phyloP scores from a whole-genome alignment of 2,329 filamentous ascomycete genomes.

The Xenosphaeropsis pyriputrescens region DNA sequence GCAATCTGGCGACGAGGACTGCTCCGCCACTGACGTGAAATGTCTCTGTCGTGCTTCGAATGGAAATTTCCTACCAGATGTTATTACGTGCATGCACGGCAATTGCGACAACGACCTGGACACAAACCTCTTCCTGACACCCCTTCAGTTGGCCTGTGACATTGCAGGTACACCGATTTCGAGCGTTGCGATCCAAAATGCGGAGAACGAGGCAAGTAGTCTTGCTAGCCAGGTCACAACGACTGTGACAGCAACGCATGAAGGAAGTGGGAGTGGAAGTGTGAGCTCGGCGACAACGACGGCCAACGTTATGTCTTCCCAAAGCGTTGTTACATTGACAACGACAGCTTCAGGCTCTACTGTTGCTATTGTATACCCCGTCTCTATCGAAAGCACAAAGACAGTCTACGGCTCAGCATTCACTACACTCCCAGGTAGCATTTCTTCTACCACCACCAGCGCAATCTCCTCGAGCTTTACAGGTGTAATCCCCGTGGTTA shows the following conservation, averaged over 20 bases:
- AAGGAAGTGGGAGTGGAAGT: background rate
- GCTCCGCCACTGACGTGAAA: constrained; percentile 15
- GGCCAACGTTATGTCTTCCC: background rate
- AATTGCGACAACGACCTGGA: constrained; percentile 20
- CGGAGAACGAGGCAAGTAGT: constrained; percentile 13
- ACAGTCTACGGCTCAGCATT: background rate
- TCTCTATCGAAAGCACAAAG: background rate
- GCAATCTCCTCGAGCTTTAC: background rate
- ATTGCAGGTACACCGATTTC: constrained; percentile 16
- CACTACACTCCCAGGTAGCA: background rate
- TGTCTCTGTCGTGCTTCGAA: constrained; percentile 23
- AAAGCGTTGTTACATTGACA: background rate
- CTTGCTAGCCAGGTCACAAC: constrained; percentile 5
- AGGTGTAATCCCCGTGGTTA: background rate
- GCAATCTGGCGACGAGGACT: constrained; percentile 15
- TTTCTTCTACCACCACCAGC: background rate
- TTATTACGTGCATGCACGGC: constrained; percentile 23
- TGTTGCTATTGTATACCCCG: background rate
- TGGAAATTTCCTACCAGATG: constrained; percentile 20
- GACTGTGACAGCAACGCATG: constrained; percentile 3
- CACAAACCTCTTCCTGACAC: constrained; percentile 17
- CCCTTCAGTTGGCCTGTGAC: constrained; percentile 20
- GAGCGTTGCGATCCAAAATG: constrained; percentile 17
- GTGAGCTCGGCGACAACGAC: constrained; percentile 7
- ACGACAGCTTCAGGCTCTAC: background rate